Percentiles rank a stretch among this genome's conserved stretches.
These are phyloP conservation scores for Cytauxzoon felis DNA, from an alignment of 169 alveolate species.

Conservation along the genomic window DNA sequence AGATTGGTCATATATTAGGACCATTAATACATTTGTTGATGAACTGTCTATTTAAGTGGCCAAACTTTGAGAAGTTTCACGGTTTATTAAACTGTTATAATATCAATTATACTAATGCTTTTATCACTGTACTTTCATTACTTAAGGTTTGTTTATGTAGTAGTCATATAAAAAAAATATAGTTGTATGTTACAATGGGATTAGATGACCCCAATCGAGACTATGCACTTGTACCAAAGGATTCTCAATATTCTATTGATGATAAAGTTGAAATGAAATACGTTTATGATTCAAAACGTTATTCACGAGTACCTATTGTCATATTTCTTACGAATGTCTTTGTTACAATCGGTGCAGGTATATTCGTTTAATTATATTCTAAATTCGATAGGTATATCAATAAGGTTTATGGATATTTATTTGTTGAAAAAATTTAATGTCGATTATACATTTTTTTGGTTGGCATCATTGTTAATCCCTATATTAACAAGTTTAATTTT, in stretches of 20 bases:
- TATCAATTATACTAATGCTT: no score
- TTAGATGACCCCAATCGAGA: no score
- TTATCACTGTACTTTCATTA: no score
- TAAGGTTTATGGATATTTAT: constrained; percentile 43
- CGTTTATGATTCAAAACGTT: constrained; percentile 1
- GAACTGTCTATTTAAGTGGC: no score
- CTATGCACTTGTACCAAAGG: no score
- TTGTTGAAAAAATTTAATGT: constrained; percentile 28
- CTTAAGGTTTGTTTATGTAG: no score
- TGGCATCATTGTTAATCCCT: constrained; percentile 30
- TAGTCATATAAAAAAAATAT: no score
- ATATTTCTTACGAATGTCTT: constrained; percentile 27
- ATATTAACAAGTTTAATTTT: constrained; percentile 17
- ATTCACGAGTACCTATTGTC: constrained; percentile 25
- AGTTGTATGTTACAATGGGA: no score
- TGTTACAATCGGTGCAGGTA: constrained; percentile 49
- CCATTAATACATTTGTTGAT: constrained; percentile 7
- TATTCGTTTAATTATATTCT: background rate
- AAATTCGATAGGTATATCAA: constrained; percentile 15
- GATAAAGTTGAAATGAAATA: no score
- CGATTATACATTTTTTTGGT: constrained; percentile 29
- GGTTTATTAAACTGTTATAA: no score
- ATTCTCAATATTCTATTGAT: no score
- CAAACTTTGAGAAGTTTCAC: no score
- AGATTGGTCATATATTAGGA: constrained; percentile 14